phyloP scores from a whole-genome alignment of 2,329 filamentous ascomycete genomes.

The Hyphodiscus sp. region DNA sequence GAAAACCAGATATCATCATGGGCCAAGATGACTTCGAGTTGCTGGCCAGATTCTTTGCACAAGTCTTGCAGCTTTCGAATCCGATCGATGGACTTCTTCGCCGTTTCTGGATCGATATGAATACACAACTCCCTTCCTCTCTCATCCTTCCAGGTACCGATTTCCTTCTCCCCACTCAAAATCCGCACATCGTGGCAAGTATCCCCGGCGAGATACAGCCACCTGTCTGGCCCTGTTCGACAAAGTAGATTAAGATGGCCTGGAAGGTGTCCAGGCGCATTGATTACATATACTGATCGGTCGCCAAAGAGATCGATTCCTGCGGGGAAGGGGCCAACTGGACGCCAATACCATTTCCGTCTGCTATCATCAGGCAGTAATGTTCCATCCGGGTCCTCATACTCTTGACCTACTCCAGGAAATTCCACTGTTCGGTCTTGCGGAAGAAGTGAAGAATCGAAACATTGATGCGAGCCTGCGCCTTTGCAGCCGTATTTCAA shows the following conservation, averaged over 20 bases:
- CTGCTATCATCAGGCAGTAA: background rate
- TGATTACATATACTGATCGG: slow-evolving; percentile 39
- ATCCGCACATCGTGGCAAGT: slow-evolving; percentile 47
- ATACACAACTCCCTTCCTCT: background rate
- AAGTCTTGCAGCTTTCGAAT: background rate
- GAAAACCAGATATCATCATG: background rate
- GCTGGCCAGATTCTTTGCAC: background rate
- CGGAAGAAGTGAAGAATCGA: slow-evolving; percentile 39
- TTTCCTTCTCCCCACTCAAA: slow-evolving; percentile 43
- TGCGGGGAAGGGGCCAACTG: slow-evolving; percentile 11
- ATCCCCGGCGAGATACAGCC: slow-evolving; percentile 46
- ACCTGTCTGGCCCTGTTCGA: slow-evolving; percentile 33
- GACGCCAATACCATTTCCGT: background rate
- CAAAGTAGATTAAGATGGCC: slow-evolving; percentile 46
- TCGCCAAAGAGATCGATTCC: slow-evolving; percentile 42
- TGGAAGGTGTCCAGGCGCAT: slow-evolving; percentile 44
- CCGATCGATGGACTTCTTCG: background rate
- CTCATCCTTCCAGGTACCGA: slow-evolving; percentile 32
- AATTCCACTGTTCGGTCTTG: slow-evolving; percentile 36
- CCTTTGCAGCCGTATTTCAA: background rate
- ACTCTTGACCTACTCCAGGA: slow-evolving; percentile 25
- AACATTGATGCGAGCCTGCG: slow-evolving; percentile 32
- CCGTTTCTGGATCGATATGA: background rate
- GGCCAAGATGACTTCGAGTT: background rate
- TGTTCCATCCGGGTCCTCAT: background rate